Base-by-base conservation (phyloP, 2,329 filamentous ascomycete genomes). In the Ophiognomonia clavigignenti-juglandacearum region DNA sequence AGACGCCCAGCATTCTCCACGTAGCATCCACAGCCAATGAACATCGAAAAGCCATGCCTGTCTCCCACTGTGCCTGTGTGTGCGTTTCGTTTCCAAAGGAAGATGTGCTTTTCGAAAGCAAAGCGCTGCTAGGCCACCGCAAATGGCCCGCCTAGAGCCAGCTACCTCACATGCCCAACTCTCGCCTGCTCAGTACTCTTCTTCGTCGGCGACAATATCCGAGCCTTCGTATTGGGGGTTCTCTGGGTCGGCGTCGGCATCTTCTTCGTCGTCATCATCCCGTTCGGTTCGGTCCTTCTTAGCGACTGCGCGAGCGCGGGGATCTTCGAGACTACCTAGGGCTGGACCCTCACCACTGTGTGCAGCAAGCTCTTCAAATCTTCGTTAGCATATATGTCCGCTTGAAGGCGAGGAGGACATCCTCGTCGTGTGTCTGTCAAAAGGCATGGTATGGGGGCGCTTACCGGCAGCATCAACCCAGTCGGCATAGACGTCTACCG, bases 401-500 rank as follows among this genome's bases (percentile, higher is more conserved):
- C 16, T 26, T n/a, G 9, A 5, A 19, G 6, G 3, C 32, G 16
- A 32, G 40, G n/a, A 40, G 24, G n/a, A 4, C 35, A 24, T 40
- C 38, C 35, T 20, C 23, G 10, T 13, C 24, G 29, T 23, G 29
- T 16, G 16, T 11, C n/a, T 19, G 13, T 18, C 2, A 11, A 6
- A 45, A 31, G 42, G 40, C 20, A 35, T 29, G 45, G 43, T 47
- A 41, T 14, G 22, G 35, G 26, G 13, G 26, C 8, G 10, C 69
- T 54, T 68, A 81, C 79, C 75, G 54, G 79, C 73, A 54, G 93
- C 93, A 69, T 98, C 93, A 54, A 98, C 88, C 93, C 93, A 98
- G 66, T 97, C 93, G 27, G 88, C 88, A 63, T 98, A 98, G 7
- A 98, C 92, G 63, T 98, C 93, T 39, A 98, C 90, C 0, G 89